phyloP scores from a whole-genome alignment of 345 rosid species.

The Boechera stricta region DNA sequence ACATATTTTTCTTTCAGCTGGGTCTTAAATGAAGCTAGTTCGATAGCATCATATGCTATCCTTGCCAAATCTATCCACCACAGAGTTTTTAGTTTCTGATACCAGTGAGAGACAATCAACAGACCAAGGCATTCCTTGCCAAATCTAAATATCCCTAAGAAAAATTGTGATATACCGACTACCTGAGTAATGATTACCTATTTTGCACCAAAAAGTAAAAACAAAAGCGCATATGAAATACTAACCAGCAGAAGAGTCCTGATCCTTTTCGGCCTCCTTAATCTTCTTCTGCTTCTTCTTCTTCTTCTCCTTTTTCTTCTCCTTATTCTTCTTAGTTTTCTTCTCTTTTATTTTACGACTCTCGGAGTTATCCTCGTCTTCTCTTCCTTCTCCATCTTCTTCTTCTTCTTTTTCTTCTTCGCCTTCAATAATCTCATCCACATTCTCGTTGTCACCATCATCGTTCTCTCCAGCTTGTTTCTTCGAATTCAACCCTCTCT shows the following conservation, averaged over 20 bases:
- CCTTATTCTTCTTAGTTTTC: constrained; percentile 46
- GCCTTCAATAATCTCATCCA: constrained; percentile 42
- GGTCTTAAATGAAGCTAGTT: constrained; percentile 23
- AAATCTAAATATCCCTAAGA: constrained; percentile 17
- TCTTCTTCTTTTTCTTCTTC: constrained; percentile 21
- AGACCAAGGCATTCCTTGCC: background rate
- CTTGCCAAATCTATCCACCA: constrained; percentile 4
- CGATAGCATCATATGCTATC: background rate
- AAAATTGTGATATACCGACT: background rate
- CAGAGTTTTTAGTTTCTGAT: background rate
- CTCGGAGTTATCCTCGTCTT: constrained; percentile 29
- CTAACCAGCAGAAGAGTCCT: constrained; percentile 60
- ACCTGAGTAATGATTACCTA: background rate
- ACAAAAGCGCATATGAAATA: constrained; percentile 19
- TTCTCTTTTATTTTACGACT: constrained; percentile 48
- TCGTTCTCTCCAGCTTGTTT: constrained; percentile 42
- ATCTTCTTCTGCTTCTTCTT: constrained; percentile 46
- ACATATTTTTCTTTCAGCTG: background rate
- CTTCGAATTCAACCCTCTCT: constrained; percentile 45
- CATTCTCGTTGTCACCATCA: constrained; percentile 43
- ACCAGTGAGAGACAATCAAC: constrained; percentile 6
- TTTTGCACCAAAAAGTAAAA: constrained; percentile 5
- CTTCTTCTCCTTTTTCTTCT: constrained; percentile 46
- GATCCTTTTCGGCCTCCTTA: constrained; percentile 42
- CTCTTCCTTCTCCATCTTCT: constrained; percentile 14